Evolutionary conservation across 805 yeast species (phyloP).

Genomic region (Yamadazyma endophytica): DNA sequence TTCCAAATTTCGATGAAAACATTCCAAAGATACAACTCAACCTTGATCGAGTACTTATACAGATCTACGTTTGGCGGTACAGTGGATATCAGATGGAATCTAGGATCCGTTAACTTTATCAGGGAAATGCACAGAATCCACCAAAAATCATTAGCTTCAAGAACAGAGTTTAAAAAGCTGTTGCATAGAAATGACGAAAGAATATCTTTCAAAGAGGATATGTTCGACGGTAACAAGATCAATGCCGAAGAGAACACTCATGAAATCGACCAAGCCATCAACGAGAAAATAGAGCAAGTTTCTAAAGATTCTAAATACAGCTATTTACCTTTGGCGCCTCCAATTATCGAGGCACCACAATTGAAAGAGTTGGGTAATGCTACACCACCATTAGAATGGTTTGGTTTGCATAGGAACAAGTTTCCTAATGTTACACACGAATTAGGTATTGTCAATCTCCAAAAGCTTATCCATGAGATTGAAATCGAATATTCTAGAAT

Average conservation of each 20-base stretch:
- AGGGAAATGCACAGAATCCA: constrained; percentile 92
- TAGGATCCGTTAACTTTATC: constrained; percentile 86
- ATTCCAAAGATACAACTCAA: constrained; percentile 51
- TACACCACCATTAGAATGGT: constrained; percentile 98
- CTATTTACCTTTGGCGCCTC: constrained; percentile 67
- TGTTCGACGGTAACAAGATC: constrained; percentile 8
- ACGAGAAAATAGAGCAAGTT: constrained; percentile 34
- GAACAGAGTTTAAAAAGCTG: constrained; percentile 36
- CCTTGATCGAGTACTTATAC: constrained; percentile 62
- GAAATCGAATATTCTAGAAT: constrained; percentile 50
- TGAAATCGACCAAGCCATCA: constrained; percentile 33
- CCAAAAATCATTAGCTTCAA: constrained; percentile 62
- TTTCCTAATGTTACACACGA: constrained; percentile 89
- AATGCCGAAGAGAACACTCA: constrained; percentile 16
- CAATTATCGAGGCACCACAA: constrained; percentile 84
- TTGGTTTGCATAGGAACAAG: constrained; percentile 83
- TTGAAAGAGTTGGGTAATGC: constrained; percentile 91
- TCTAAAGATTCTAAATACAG: constrained; percentile 38
- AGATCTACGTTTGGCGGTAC: constrained; percentile 80
- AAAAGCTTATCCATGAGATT: constrained; percentile 67
- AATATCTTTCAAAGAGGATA: constrained; percentile 12
- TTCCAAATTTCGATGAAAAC: constrained; percentile 73
- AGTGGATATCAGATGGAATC: constrained; percentile 89
- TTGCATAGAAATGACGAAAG: constrained; percentile 23
- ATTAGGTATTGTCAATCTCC: constrained; percentile 66